Conservation (phyloP, 1,284 basidiomycete species). For the Heterobasidion parviporum region DNA sequence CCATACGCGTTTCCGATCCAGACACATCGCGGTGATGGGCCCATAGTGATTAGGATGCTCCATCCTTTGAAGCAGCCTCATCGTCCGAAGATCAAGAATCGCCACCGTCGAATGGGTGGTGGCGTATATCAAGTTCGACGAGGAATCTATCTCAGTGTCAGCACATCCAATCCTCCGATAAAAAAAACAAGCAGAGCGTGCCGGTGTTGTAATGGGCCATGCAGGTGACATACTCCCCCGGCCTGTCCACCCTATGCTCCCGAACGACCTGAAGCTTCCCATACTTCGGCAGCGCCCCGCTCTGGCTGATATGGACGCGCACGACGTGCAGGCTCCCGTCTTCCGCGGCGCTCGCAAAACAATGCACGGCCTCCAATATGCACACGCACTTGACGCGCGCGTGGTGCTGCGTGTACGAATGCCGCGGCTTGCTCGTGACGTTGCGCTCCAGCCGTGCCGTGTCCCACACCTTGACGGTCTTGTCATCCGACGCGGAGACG, state of each 20-base stretch:
- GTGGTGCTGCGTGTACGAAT: constrained; percentile 74
- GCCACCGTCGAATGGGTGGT: constrained; percentile 77
- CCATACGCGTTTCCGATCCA: constrained; percentile 82
- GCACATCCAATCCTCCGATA: neutral
- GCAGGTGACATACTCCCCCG: constrained; percentile 71
- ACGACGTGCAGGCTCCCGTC: constrained; percentile 83
- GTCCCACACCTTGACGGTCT: constrained; percentile 81
- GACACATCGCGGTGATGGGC: constrained; percentile 77
- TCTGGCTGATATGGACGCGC: constrained; percentile 64
- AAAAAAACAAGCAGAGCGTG: constrained; percentile 19
- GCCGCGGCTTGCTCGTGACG: constrained; percentile 69
- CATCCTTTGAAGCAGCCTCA: constrained; percentile 70
- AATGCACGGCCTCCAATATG: constrained; percentile 77
- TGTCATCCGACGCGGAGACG: constrained; percentile 81
- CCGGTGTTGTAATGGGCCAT: constrained; percentile 74
- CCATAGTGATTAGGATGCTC: constrained; percentile 84
- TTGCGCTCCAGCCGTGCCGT: constrained; percentile 73
- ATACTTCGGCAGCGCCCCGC: constrained; percentile 69
- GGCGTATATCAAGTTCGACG: constrained; percentile 75
- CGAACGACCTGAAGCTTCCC: constrained; percentile 68
- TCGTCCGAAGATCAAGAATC: constrained; percentile 81
- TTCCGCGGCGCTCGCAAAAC: constrained; percentile 82
- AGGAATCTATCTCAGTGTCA: constrained; percentile 37
- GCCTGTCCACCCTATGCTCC: constrained; percentile 60
- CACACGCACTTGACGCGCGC: constrained; percentile 77